Conservation (phyloP, 768 basidiomycete genomes). For the Boletus rubroflammeus region DNA sequence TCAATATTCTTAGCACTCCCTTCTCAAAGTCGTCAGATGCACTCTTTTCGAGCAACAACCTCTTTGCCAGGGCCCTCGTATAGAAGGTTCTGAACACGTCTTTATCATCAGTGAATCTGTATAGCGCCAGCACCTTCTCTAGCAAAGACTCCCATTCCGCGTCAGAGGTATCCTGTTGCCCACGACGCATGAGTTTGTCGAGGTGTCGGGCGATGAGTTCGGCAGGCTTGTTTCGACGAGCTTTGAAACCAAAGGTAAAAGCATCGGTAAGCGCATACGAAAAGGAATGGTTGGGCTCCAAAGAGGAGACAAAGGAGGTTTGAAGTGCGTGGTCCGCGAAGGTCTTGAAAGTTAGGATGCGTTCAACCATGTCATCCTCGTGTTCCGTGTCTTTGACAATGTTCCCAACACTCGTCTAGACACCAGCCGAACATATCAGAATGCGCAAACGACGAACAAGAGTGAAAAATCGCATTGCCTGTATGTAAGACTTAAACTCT, state of each 20-base stretch:
- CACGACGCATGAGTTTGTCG: conserved; percentile 82
- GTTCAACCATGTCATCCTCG: conserved; percentile 78
- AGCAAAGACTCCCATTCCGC: conserved; percentile 58
- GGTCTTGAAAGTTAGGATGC: conserved; percentile 64
- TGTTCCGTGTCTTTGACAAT: conserved; percentile 60
- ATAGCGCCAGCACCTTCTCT: conserved; percentile 67
- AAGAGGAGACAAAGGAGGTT: conserved; percentile 46
- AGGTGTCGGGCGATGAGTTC: conserved; percentile 92
- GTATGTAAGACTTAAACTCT: conserved; percentile 60
- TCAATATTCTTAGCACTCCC: conserved; percentile 78
- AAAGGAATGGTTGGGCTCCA: conserved; percentile 52
- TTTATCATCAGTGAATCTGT: conserved; percentile 86
- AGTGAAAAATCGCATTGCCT: conserved; percentile 35
- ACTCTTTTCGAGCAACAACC: conserved; percentile 76
- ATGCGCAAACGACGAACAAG: neutral
- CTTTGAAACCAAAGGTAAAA: conserved; percentile 71
- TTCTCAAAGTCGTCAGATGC: conserved; percentile 88
- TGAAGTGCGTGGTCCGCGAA: conserved; percentile 49
- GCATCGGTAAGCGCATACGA: conserved; percentile 67
- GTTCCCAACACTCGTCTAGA: conserved; percentile 51
- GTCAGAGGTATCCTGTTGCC: conserved; percentile 69
- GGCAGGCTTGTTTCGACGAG: conserved; percentile 76
- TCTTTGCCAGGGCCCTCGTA: conserved; percentile 82
- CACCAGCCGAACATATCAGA: neutral
- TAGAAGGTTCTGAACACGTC: conserved; percentile 95